Evolutionary conservation across 1,284 basidiomycete species (phyloP).

Genomic region (Apiotrichum mycotoxinovorans): DNA sequence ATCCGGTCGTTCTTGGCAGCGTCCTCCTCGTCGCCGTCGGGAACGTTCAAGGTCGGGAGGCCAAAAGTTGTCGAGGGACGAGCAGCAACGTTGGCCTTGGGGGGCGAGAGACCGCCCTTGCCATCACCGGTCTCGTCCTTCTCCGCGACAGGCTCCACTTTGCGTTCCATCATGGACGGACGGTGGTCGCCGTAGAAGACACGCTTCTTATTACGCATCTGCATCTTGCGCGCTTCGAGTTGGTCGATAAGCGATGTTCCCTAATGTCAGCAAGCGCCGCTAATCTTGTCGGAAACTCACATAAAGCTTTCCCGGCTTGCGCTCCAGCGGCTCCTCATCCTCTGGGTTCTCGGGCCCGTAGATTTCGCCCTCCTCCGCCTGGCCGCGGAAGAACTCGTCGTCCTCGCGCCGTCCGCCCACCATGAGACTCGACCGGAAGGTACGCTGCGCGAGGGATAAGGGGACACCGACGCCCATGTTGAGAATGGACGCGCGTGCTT

Average conservation of each 20-base stretch:
- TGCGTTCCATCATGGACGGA: conserved; percentile 48
- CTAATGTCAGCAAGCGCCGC: too few species aligned
- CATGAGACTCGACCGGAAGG: conserved; percentile 40
- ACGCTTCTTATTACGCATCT: conserved; percentile 39
- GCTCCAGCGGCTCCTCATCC: conserved; percentile 24
- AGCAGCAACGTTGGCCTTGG: neutral
- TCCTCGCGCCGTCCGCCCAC: conserved; percentile 33
- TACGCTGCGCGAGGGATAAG: conserved; percentile 35
- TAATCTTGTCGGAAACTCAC: conserved; percentile 24
- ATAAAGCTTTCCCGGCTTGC: conserved; percentile 40
- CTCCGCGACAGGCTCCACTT: neutral
- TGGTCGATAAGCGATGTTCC: conserved; percentile 49
- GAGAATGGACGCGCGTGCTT: conserved; percentile 34
- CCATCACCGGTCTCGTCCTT: neutral
- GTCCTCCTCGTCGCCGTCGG: conserved; percentile 11
- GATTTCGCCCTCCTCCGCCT: conserved; percentile 20
- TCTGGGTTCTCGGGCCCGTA: neutral
- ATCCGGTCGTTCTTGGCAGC: conserved; percentile 15
- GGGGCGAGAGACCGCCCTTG: neutral
- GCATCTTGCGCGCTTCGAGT: conserved; percentile 44
- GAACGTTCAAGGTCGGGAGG: conserved; percentile 6
- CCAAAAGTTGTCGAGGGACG: neutral
- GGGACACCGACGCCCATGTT: conserved; percentile 29
- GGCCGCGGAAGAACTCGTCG: conserved; percentile 20
- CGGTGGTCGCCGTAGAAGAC: conserved; percentile 47